phyloP scores from a whole-genome alignment of 495 filamentous ascomycete genomes.

The Aspergillus nidulans region DNA sequence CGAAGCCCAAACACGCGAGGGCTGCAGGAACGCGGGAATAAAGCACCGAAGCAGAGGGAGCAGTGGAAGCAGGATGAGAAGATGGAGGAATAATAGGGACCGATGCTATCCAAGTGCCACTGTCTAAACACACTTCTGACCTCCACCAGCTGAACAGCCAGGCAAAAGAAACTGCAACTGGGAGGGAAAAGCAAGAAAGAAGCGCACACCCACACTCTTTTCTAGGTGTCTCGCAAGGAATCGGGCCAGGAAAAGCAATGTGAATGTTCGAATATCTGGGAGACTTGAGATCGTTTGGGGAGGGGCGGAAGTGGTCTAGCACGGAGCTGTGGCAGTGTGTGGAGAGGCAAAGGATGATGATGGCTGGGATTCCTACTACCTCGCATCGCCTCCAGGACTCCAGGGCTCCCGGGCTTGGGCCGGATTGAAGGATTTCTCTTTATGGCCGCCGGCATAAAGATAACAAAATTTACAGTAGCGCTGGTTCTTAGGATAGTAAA shows the following conservation, averaged over 20 bases:
- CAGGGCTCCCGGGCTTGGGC: too few relatives aligned
- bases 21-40: slow-evolving; percentile 35
- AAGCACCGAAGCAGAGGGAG: slow-evolving; percentile 23
- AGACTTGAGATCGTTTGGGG: slow-evolving; percentile 8
- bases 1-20: slow-evolving; percentile 29
- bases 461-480: slow-evolving; percentile 13
- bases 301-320: slow-evolving; percentile 16
- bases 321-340: slow-evolving; percentile 21
- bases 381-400: too few relatives aligned
- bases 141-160: slow-evolving; percentile 4
- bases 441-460: slow-evolving; percentile 21
- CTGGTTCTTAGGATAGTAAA: slow-evolving; percentile 11
- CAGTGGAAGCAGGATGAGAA: slow-evolving; percentile 3
- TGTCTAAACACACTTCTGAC: slow-evolving; percentile 10
- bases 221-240: slow-evolving; percentile 5
- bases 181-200: slow-evolving; percentile 12
- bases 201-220: too few relatives aligned
- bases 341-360: slow-evolving; percentile 19
- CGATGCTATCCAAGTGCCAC: slow-evolving; percentile 12
- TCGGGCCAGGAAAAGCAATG: slow-evolving; percentile 12
- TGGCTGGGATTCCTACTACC: slow-evolving; percentile 17
- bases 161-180: slow-evolving; percentile 3
- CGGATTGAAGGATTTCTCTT: slow-evolving; percentile 21
- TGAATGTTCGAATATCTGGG: slow-evolving; percentile 18
- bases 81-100: slow-evolving; percentile 11